Evolutionary conservation across 192 early-diverging fungal genomes (phyloP).

Genomic region (Backusella psychrophila): DNA sequence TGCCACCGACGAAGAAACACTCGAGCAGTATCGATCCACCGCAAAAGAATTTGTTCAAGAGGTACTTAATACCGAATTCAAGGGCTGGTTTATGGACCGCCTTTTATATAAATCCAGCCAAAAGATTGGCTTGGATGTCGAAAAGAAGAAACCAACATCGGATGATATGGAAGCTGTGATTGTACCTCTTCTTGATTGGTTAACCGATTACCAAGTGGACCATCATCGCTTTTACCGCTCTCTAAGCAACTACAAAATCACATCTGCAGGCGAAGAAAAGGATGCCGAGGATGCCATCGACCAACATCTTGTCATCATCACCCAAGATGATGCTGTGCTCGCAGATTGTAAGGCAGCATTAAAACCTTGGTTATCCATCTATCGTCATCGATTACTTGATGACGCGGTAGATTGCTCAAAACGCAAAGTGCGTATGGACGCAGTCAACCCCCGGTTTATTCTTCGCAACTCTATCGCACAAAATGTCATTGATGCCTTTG

Average conservation of each 20-base stretch:
- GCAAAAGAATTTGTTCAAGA: conserved; percentile 47
- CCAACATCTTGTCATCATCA: conserved; percentile 20
- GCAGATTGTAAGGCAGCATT: conserved; percentile 32
- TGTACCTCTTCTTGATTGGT: conserved; percentile 66
- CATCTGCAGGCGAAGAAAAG: conserved; percentile 14
- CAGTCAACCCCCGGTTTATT: conserved; percentile 72
- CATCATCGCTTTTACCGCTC: conserved; percentile 75
- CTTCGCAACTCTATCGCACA: conserved; percentile 81
- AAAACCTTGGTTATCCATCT: conserved; percentile 54
- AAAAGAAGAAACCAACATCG: not conserved
- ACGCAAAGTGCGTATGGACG: conserved; percentile 58
- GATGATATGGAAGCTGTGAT: conserved; percentile 44
- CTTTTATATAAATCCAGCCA: conserved; percentile 61
- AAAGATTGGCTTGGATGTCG: conserved; percentile 47
- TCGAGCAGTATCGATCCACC: conserved; percentile 23
- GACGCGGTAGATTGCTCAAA: not conserved
- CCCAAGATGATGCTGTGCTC: conserved; percentile 29
- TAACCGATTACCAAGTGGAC: conserved; percentile 64
- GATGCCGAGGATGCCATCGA: conserved; percentile 20
- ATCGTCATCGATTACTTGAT: conserved; percentile 53
- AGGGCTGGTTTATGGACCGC: conserved; percentile 42
- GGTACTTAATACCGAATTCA: conserved; percentile 52
- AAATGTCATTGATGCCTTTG: conserved; percentile 53
- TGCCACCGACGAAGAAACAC: conserved; percentile 17
- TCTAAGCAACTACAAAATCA: conserved; percentile 52